Conservation (phyloP, 345 rosid genomes). For the Eucalyptus cladocalyx region DNA sequence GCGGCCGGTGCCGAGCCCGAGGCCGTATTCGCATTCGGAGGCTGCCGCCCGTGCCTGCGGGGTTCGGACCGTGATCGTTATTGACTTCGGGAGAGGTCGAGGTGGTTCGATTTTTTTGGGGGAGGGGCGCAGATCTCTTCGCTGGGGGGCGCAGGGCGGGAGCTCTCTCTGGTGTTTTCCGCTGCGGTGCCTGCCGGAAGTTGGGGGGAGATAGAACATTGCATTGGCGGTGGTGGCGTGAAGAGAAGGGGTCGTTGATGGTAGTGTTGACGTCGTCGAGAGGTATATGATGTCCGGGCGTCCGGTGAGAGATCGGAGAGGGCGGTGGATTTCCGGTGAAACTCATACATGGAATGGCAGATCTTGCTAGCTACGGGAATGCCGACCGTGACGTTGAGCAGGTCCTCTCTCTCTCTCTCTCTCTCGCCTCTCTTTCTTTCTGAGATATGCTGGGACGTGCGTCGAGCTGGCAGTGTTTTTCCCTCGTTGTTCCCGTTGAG, state of each 20-base stretch:
- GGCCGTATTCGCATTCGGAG: neutral
- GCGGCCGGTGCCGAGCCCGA: neutral
- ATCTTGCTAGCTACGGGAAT: slow-evolving; percentile 88
- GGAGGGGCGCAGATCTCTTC: neutral
- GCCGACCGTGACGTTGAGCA: slow-evolving; percentile 76
- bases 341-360: slow-evolving; percentile 98
- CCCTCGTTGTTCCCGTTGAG: neutral
- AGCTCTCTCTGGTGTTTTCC: neutral
- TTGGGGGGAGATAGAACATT: neutral
- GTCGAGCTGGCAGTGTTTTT: neutral
- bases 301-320: slow-evolving; percentile 66
- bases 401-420: slow-evolving; percentile 25
- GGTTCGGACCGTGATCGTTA: neutral
- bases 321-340: slow-evolving; percentile 53
- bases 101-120: neutral
- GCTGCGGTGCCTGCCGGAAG: neutral
- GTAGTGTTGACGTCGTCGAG: slow-evolving; percentile 14
- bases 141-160: neutral
- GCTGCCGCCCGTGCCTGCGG: neutral
- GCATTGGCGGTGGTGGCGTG: neutral
- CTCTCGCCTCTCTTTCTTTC: neutral
- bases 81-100: neutral
- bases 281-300: slow-evolving; percentile 81
- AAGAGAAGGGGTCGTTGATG: slow-evolving; percentile 2
- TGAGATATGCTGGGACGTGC: neutral